Conservation (phyloP, 257 asterid species). For the Solanum bulbocastanum region DNA sequence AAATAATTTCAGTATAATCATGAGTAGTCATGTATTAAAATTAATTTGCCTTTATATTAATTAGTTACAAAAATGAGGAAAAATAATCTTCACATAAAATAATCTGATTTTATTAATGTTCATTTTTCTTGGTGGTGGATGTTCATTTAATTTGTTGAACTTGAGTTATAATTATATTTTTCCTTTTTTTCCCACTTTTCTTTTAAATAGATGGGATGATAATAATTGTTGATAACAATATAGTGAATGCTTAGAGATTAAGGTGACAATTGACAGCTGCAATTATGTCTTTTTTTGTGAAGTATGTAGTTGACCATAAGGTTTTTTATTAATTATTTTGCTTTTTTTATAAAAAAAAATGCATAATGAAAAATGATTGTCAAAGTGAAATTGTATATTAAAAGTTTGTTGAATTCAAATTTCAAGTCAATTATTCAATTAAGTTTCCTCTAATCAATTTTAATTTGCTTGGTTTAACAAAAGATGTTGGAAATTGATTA, state of each 20-base stretch:
- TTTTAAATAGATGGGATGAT: not conserved
- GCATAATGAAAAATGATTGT: not conserved
- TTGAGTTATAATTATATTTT: not conserved
- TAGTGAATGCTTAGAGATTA: not conserved
- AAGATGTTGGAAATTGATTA: not conserved
- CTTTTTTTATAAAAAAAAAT: not conserved
- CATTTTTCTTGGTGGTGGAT: not conserved
- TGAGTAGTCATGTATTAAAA: no score
- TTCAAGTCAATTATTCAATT: not conserved
- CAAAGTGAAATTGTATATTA: not conserved
- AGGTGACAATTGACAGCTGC: not conserved
- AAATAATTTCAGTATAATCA: not conserved
- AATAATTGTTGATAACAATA: not conserved
- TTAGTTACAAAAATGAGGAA: not conserved
- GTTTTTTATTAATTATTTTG: not conserved
- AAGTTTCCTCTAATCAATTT: not conserved
- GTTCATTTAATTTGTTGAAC: not conserved
- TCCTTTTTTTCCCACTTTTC: not conserved
- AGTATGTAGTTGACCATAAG: not conserved
- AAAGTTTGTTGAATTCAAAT: not conserved
- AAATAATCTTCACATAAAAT: not conserved
- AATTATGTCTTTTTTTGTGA: not conserved
- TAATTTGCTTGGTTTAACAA: not conserved
- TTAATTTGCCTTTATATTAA: not conserved
- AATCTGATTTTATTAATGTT: not conserved